Percentiles rank a stretch among this genome's conserved stretches.
Evolutionary conservation across 768 basidiomycete genomes (phyloP).

Genomic region (Calocybe gangraenosa): DNA sequence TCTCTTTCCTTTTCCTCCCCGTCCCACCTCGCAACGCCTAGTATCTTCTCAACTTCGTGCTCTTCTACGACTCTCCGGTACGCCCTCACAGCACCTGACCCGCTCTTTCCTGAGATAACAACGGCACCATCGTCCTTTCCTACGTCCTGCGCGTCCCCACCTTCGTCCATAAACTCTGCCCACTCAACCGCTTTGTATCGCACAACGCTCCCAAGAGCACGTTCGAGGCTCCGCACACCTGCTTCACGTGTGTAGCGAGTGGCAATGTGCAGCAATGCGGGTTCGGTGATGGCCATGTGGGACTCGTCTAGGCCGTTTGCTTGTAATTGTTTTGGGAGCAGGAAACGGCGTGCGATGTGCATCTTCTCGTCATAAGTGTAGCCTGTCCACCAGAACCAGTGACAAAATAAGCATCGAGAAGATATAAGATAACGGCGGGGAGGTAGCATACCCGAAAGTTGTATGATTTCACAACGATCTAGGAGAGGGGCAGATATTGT

Average conservation of each 20-base stretch:
- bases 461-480: constrained; percentile 87
- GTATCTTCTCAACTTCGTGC: constrained; percentile 75
- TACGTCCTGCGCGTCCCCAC: constrained; percentile 18
- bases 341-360: constrained; percentile 81
- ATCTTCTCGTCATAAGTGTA: constrained; percentile 92
- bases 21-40: constrained; percentile 80
- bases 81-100: constrained; percentile 19
- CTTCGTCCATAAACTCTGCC: constrained; percentile 59
- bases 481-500: constrained; percentile 85
- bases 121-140: constrained; percentile 17
- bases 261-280: constrained; percentile 66
- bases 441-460: constrained; percentile 56
- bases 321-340: constrained; percentile 82
- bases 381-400: no score
- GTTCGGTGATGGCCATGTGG: constrained; percentile 64
- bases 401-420: not conserved
- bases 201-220: constrained; percentile 85
- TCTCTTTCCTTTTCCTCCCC: constrained; percentile 76
- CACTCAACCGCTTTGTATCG: constrained; percentile 90
- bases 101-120: no score
- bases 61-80: constrained; percentile 64
- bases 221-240: constrained; percentile 87
- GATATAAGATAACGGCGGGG: not conserved
- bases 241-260: constrained; percentile 87
- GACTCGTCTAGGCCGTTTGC: constrained; percentile 68